phyloP scores from a whole-genome alignment of 2,329 filamentous ascomycete genomes.

The Microdochium nivale region DNA sequence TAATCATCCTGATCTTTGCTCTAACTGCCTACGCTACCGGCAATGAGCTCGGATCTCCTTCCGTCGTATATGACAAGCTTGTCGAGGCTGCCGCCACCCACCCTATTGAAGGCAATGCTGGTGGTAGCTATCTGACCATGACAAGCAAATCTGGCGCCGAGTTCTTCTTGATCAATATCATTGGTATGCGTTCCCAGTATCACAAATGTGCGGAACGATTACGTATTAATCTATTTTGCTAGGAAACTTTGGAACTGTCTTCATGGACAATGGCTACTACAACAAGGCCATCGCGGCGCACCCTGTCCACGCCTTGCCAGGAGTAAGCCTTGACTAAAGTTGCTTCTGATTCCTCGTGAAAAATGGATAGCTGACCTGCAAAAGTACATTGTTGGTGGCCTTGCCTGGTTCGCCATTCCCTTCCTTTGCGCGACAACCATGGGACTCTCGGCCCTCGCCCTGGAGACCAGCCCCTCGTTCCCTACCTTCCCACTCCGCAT shows the following conservation, averaged over 20 bases:
- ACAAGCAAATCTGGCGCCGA: conserved; percentile 67
- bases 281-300: conserved; percentile 86
- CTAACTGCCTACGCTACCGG: conserved; percentile 73
- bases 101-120: conserved; percentile 68
- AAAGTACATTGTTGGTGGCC: conserved; percentile 68
- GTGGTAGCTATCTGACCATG: conserved; percentile 85
- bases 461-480: conserved; percentile 63
- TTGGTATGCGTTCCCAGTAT: not conserved
- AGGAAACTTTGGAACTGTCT: conserved; percentile 74
- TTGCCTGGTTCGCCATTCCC: conserved; percentile 85
- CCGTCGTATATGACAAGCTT: conserved; percentile 67
- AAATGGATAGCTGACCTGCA: too few species aligned
- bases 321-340: conserved; percentile 18
- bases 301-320: conserved; percentile 73
- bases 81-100: conserved; percentile 56
- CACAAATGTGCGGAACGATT: not conserved
- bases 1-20: conserved; percentile 78
- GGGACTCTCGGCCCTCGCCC: conserved; percentile 69
- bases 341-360: too few species aligned
- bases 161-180: conserved; percentile 77
- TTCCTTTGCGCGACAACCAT: conserved; percentile 83
- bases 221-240: conserved; percentile 31
- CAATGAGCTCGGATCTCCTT: conserved; percentile 61
- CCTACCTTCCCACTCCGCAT: conserved; percentile 66
- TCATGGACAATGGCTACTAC: conserved; percentile 54